phyloP scores from a whole-genome alignment of 441 rosid species.

The Jatropha podagrica region DNA sequence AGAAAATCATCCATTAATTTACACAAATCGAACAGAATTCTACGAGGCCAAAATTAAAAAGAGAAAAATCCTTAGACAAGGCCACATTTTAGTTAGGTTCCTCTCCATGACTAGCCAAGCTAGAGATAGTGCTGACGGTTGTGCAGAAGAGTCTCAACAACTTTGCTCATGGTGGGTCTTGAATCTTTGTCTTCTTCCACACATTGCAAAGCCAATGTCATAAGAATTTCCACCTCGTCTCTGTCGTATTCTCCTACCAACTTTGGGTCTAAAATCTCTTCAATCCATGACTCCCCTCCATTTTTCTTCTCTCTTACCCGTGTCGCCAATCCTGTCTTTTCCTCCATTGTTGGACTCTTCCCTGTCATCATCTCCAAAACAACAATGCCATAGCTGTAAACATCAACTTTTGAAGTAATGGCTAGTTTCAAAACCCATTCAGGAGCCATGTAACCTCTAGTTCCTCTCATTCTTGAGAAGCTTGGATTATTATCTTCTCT shows the following conservation, averaged over 20 bases:
- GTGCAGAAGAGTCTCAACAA: conserved; percentile 15
- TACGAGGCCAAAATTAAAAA: no score
- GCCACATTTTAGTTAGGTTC: no score
- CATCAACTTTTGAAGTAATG: background rate
- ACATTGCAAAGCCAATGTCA: conserved; percentile 18
- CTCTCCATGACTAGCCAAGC: background rate
- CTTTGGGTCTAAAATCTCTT: background rate
- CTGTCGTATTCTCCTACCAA: background rate
- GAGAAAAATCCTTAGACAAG: no score
- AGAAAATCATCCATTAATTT: no score
- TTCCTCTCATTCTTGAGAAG: background rate
- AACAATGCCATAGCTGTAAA: background rate
- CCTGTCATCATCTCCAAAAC: conserved; percentile 3
- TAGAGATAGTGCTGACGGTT: background rate
- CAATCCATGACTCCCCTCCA: background rate
- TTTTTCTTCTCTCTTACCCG: conserved; percentile 3
- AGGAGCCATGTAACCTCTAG: background rate
- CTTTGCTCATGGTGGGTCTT: conserved; percentile 23
- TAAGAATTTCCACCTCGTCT: background rate
- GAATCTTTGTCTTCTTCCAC: conserved; percentile 17
- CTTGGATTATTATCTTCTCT: background rate
- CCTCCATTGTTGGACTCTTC: background rate
- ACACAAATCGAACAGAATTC: no score
- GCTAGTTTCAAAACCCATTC: background rate
- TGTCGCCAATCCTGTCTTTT: background rate